Evolutionary conservation across 495 filamentous ascomycete species (phyloP), one percentile per base, ranked within the genome.

Genomic region (Xeromyces bisporus): DNA sequence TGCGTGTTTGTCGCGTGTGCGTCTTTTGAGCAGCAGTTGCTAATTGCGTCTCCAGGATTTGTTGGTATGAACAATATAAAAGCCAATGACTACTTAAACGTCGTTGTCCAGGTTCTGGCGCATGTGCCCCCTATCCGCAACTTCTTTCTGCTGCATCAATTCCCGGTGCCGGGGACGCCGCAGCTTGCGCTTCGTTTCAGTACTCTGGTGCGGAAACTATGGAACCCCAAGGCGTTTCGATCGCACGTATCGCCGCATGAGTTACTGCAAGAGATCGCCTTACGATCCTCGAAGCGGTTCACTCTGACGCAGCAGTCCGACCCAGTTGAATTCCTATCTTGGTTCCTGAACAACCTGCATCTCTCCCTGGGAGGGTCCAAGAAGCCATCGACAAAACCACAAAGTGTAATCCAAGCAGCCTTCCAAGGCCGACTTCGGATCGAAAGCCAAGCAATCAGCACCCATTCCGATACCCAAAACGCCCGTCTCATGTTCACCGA

Each of bases 31-130:
- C n/a, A 26, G 4, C n/a, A 26, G 24, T 4, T n/a, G 4, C 24
- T 26, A 16, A 30, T 21, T 24, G 31, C 23, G 10, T 28, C 23
- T 15, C 10, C 48, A 62, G 76, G 89, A 3, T 99, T 93, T 49
- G 85, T 99, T 38, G 89, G 89, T 37, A 84, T 99, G 77, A 96
- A 99, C 62, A 94, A 99, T 52, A 96, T 99, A 63, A 99, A 99
- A 51, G 83, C 82, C 29, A 99, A 99, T 56, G 89, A 99, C 56
- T 99, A 96, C 55, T 66, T 96, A 41, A 99, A 99, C 47, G 87
- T 93, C 5, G 72, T 94, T 5, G 74, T 89, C n/a, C 91, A 99
- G 45, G 74, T 89, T 8, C 66, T 99, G 9, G 75, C 86, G 1
- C 89, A 99, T 55, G 81, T 93, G 14, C 54, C 73, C 3, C 89